Percentiles rank a stretch among this genome's conserved stretches.
These are phyloP conservation scores for Bonia amplexicaulis DNA, from an alignment of 176 grass and related monocot genomes.

Conservation along the genomic window DNA sequence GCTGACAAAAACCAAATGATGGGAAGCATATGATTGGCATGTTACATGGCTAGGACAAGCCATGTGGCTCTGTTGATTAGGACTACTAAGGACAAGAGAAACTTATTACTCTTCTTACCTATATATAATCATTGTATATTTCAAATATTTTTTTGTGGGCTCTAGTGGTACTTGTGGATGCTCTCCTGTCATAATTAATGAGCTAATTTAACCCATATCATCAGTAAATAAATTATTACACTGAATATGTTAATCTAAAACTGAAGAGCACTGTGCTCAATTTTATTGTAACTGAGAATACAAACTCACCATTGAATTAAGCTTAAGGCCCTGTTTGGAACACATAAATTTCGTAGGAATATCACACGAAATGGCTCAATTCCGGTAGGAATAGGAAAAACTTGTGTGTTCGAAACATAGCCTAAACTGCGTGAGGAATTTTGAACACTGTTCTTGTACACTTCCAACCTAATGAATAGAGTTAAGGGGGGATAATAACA, in stretches of 20 bases:
- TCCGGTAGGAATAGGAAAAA: too few species aligned
- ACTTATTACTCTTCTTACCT: background rate
- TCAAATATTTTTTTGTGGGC: background rate
- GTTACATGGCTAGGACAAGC: constrained; percentile 21
- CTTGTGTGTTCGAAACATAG: too few species aligned
- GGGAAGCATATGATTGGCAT: constrained; percentile 11
- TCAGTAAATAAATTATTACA: background rate
- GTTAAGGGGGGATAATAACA: too few species aligned
- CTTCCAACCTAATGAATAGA: background rate
- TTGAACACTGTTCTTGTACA: background rate
- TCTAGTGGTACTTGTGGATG: background rate
- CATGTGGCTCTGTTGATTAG: constrained; percentile 40
- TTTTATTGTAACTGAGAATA: background rate
- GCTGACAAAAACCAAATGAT: constrained; percentile 32
- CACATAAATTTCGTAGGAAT: too few species aligned
- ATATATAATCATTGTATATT: background rate
- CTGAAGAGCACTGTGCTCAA: background rate
- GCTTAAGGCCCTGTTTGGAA: background rate
- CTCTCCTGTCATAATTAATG: background rate
- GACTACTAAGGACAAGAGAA: constrained; percentile 14
- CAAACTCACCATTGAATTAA: background rate
- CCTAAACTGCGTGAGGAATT: background rate
- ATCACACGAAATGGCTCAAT: too few species aligned
- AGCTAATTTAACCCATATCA: background rate
- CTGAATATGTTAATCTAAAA: background rate